Conservation (phyloP, 1,284 basidiomycete species). For the Pulchroboletus neoregius region DNA sequence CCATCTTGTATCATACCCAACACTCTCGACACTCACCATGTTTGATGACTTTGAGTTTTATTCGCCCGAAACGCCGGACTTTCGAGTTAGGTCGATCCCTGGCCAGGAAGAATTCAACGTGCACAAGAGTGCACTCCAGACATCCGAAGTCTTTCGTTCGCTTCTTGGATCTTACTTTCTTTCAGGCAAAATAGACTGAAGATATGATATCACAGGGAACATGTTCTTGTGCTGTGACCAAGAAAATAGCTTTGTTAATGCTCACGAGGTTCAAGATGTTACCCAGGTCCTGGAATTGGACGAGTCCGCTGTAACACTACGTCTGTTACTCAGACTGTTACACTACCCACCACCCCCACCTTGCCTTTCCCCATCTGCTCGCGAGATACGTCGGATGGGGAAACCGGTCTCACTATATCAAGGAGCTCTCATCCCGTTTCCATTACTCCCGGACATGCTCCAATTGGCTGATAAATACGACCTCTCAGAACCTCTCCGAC, state of each 20-base stretch:
- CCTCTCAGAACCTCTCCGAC: constrained; percentile 41
- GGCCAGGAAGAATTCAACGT: constrained; percentile 49
- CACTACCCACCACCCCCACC: constrained; percentile 45
- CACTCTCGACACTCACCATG: constrained; percentile 11
- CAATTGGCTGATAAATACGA: constrained; percentile 60
- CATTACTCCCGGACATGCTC: constrained; percentile 52
- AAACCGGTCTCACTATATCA: constrained; percentile 31
- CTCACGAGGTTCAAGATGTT: constrained; percentile 17
- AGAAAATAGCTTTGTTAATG: constrained; percentile 17
- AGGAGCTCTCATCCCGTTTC: constrained; percentile 53
- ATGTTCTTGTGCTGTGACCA: constrained; percentile 60
- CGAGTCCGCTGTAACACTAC: constrained; percentile 45
- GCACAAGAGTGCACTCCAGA: constrained; percentile 42
- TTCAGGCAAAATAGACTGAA: constrained; percentile 11
- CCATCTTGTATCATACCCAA: neutral
- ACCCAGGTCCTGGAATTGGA: constrained; percentile 45
- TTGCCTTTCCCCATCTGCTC: constrained; percentile 30
- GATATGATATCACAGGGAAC: constrained; percentile 40
- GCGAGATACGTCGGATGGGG: constrained; percentile 30
- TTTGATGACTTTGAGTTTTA: constrained; percentile 29
- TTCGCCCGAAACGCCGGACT: constrained; percentile 44
- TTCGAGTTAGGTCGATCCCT: constrained; percentile 47
- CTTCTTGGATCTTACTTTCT: constrained; percentile 10
- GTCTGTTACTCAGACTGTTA: constrained; percentile 49
- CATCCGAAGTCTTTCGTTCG: constrained; percentile 60